phyloP scores from a whole-genome alignment of 345 rosid species.

The Melaleuca alternifolia region DNA sequence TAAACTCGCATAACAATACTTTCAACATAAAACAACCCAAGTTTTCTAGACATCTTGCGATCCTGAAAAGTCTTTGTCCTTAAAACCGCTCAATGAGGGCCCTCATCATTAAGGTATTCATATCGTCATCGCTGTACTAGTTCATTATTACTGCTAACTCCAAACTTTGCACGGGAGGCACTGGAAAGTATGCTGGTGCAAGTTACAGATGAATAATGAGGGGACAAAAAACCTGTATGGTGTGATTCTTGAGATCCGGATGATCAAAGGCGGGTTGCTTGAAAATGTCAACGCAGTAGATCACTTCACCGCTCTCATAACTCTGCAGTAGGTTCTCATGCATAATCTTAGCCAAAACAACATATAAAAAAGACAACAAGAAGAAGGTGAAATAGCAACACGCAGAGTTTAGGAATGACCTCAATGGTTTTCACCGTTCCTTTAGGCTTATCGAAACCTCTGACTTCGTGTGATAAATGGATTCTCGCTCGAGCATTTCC shows the following conservation, averaged over 20 bases:
- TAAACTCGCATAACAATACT: not conserved
- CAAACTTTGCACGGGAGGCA: too few relatives aligned
- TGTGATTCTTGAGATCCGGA: slow-evolving; percentile 9
- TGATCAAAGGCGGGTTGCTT: slow-evolving; percentile 19
- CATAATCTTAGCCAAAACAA: not conserved
- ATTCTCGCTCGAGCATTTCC: too few relatives aligned
- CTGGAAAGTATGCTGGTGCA: too few relatives aligned
- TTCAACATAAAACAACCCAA: not conserved
- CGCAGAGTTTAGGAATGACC: not conserved
- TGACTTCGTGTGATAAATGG: too few relatives aligned
- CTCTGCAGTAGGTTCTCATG: not conserved
- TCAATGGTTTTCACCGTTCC: not conserved
- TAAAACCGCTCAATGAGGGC: not conserved
- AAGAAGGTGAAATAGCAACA: not conserved
- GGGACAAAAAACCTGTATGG: slow-evolving; percentile 1
- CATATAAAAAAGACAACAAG: too few relatives aligned
- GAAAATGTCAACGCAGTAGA: slow-evolving; percentile 15
- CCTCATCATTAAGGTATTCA: not conserved
- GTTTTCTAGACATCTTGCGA: not conserved
- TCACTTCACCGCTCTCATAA: not conserved
- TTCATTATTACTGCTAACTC: too few relatives aligned
- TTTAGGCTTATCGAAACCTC: not conserved
- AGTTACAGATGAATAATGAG: too few relatives aligned
- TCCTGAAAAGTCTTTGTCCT: not conserved
- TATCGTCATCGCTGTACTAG: not conserved